Conservation (phyloP, 371 early-diverging fungal genomes). For the Umbelopsis sp. region DNA sequence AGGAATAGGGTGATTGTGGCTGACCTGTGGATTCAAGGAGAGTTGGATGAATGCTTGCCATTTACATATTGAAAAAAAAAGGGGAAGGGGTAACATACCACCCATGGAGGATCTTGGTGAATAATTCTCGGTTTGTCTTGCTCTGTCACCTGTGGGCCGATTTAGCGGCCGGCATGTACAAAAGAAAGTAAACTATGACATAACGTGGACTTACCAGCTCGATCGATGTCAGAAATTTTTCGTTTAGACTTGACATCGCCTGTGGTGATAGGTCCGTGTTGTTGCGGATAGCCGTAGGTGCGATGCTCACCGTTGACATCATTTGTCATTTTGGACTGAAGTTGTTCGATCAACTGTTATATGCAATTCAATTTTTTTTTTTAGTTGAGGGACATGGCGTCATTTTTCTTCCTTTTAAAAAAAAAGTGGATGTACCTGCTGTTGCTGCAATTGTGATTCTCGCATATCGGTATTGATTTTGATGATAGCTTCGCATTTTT, state of each 20-base stretch:
- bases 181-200: no score
- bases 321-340: neutral
- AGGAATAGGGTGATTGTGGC: neutral
- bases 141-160: neutral
- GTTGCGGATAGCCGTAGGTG: neutral
- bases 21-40: neutral
- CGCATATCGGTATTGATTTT: constrained; percentile 5
- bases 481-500: constrained; percentile 9
- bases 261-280: neutral
- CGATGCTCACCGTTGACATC: neutral
- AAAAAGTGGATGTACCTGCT: neutral
- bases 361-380: no score
- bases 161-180: no score
- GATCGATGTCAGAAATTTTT: constrained; percentile 2
- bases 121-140: neutral
- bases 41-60: no score
- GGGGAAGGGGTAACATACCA: neutral
- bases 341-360: neutral
- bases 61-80: no score
- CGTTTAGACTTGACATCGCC: constrained; percentile 3
- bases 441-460: constrained; percentile 4
- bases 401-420: neutral
- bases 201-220: neutral
- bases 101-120: neutral
- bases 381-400: neutral